Evolutionary conservation across 1,139 yeast genomes (phyloP), one percentile per base, ranked within the genome.

Genomic region (Suhomyces bolitotheri): DNA sequence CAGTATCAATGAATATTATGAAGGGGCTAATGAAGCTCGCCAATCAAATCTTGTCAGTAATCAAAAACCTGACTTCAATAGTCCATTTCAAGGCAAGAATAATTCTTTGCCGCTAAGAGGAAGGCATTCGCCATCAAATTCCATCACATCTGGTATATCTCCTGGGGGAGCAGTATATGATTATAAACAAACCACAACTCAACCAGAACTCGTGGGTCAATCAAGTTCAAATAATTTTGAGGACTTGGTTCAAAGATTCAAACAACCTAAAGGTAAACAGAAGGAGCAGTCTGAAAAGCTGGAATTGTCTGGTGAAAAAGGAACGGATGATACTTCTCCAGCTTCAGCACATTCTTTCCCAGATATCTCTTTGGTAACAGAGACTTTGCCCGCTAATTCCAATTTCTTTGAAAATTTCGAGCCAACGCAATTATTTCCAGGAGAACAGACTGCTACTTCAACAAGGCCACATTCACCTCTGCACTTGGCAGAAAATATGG

Each of bases 361-460:
- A 0, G 75, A 70, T 33, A 67, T 71, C 23, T 64, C 71, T 4
- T 59, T 71, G 47, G 77, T 71, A 5, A 71, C 77, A 1, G 77
- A 71, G 42, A 62, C 55, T 29, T 50, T 68, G 43, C 73, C 73
- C 6, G 55, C 67, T 13, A 64, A 62, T 39, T 63, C 57, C 31
- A 64, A 64, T 39, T 71, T 71, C 46, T 63, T 68, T 45, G 74
- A 69, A 32, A 70, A 70, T 47, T 71, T 71, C 46, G 74, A 71
- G 42, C 76, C 77, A 9, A 64, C 74, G 1, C 77, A 73, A 45
- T 64, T 73, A 49, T 73, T 73, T 44, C 77, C 77, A 11, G 67
- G 58, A 24, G 50, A 52, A 11, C 54, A 50, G 35, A 49, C 46
- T 31, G 66, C 73, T 44, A 44, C 54, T 16, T 71, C 73, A 2